phyloP scores from a whole-genome alignment of 345 rosid genomes.

The Salix purpurea region DNA sequence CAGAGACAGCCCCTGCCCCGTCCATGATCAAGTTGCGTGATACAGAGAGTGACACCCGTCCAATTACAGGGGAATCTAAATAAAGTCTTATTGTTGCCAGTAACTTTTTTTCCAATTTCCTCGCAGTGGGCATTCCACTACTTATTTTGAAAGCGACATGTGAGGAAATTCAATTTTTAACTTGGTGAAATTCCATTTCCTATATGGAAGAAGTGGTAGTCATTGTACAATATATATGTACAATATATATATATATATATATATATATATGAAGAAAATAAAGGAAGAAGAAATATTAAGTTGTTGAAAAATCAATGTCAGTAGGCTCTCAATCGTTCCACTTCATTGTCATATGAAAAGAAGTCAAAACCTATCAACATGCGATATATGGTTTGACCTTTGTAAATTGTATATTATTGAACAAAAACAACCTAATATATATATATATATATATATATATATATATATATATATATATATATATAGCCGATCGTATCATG shows the following conservation, averaged over 20 bases:
- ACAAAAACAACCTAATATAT: background rate
- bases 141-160: background rate
- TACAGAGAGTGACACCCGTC: conserved; percentile 6
- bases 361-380: conserved; percentile 1
- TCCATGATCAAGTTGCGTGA: conserved; percentile 4
- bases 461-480: too few species aligned
- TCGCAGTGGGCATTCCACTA: background rate
- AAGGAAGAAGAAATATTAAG: background rate
- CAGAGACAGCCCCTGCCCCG: background rate
- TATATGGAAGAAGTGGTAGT: too few species aligned
- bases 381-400: conserved; percentile 12
- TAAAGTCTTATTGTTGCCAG: conserved; percentile 1
- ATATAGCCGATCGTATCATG: background rate
- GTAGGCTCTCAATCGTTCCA: conserved; percentile 28
- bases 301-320: background rate
- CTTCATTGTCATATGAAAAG: conserved; percentile 1
- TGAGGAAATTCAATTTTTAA: background rate
- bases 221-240: too few species aligned
- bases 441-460: too few species aligned
- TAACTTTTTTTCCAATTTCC: background rate
- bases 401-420: background rate
- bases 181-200: background rate
- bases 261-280: too few species aligned
- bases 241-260: too few species aligned
- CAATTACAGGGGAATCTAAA: conserved; percentile 9